Percentiles rank a stretch among this genome's conserved stretches.
Evolutionary conservation across 192 early-diverging fungal species (phyloP).

Genomic region (Coemansia sp.): DNA sequence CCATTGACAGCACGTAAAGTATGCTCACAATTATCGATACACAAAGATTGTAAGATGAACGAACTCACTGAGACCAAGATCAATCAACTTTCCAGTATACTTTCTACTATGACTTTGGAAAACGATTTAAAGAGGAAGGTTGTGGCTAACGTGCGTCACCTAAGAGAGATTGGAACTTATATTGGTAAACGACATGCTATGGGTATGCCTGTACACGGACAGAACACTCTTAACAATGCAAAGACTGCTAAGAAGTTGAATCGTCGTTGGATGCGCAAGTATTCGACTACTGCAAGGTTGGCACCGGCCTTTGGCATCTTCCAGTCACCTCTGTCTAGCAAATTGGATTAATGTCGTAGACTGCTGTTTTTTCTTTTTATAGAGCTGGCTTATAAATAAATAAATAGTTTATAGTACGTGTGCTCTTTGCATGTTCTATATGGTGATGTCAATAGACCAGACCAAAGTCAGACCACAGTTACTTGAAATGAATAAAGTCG

Average conservation of each 20-base stretch:
- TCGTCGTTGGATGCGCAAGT: constrained; percentile 46
- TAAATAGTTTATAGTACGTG: no score
- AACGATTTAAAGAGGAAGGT: constrained; percentile 73
- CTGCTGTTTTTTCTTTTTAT: constrained; percentile 10
- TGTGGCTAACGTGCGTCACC: constrained; percentile 68
- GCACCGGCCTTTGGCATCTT: constrained; percentile 36
- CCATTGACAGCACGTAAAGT: constrained; percentile 67
- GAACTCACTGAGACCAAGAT: constrained; percentile 88
- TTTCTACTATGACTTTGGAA: constrained; percentile 87
- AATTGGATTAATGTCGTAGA: constrained; percentile 1
- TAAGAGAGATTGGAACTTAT: constrained; percentile 72
- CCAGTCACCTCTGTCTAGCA: constrained; percentile 33
- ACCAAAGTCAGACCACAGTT: no score
- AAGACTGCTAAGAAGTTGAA: constrained; percentile 87
- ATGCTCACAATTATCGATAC: constrained; percentile 80
- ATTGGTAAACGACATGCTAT: constrained; percentile 82
- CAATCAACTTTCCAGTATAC: constrained; percentile 78
- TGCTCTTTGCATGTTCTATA: background rate
- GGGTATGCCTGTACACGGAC: constrained; percentile 86
- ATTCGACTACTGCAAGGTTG: constrained; percentile 34
- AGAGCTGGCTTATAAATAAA: background rate
- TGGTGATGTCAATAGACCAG: background rate
- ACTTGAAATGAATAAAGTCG: no score
- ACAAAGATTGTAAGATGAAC: constrained; percentile 79
- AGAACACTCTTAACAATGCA: constrained; percentile 83